Evolutionary conservation across 345 rosid species (phyloP), one percentile per base, ranked within the genome.

Genomic region (Camelina hispida): DNA sequence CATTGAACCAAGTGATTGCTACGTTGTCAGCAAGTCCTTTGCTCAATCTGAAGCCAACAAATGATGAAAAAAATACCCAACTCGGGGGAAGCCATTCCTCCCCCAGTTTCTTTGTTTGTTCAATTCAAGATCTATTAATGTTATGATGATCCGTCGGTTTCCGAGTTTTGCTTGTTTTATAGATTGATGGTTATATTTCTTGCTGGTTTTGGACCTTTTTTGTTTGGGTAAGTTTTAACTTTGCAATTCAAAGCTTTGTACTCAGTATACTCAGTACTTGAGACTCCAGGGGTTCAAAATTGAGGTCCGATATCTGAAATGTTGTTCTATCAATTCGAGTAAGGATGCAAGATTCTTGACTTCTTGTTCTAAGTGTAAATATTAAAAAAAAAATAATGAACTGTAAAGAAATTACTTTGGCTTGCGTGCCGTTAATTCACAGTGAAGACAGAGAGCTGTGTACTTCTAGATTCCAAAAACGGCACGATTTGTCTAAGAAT

Each of bases 1-100:
- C 81, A 90, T 95, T 47, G 84, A 80, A 60, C 98, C 99, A 0
- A 94, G 93, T 8, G 96, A 93, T 70, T 93, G 98, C 84, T 87
- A 85, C 63, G 91, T 87, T 75, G 78, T 95, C 74, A 84, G 86
- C 17, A 95, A 89, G 87, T 75, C 82, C 54, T 66, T 88, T 38
- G n/a, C 82, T 47, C 85, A 79, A 43, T 73, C 87, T 55, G 84
- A 85, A 69, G 70, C 75, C n/a, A 85, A 82, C 81, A 90, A 90
- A 59, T 92, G 77, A 84, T 47, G 50, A 38, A 9, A 38, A 9
- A 53, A 40, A 40, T 51, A 46, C 18, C 1, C 16, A 12, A 59
- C 37, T 51, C 44, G 51, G 69, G 69, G 77, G 62, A 78, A 72
- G 69, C 63, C 68, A 71, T 71, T 71, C 80, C 28, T 77, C 67